Base-by-base conservation (phyloP, 257 asterid species). In the Pogostemon cablin region DNA sequence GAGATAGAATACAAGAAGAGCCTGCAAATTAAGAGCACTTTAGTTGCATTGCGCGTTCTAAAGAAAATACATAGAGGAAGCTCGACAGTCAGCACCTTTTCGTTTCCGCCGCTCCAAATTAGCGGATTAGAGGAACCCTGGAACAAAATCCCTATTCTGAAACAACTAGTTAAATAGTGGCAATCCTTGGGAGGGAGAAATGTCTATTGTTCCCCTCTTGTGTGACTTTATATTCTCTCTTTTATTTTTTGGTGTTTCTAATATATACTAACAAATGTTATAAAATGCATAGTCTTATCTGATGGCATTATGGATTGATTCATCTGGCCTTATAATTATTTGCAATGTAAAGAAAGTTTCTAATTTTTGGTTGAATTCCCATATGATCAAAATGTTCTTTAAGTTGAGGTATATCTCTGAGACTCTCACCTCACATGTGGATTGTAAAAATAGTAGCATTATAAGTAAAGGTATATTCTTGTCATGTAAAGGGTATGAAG, bases 21-120 rank as follows among this genome's bases (percentile, higher is more conserved):
- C 82, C 81, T 88, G 43, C 76, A 90, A 49, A 86, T 92, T 95
- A 92, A 90, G 86, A 86, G 98, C 62, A 84, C 95, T 1, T 59
- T 88, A 50, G 80, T 93, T n/a, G 98, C 98, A 7, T 79, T 92
- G 7, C 83, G 96, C 32, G 90, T 81, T 64, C 67, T 92, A 58
- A 90, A 88, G 75, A 96, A 92, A 73, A 92, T 90, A 71, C 87
- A 97, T 0, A 81, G 97, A 53, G 86, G 84, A 61, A 92, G 98
- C 73, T 92, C 98, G 1, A 92, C 98, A 0, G 98, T 92, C 3
- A 90, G 97, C 46, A 93, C 86, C 2, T 92, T 86, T 78, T 92
- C 98, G 0, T 83, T 92, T 87, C 98, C 98, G 0, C 98, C 97
- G 1, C 76, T 92, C 79, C 98, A 88, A 65, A 78, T 53, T n/a